Evolutionary conservation across 1,284 basidiomycete genomes (phyloP), one percentile per base, ranked within the genome.

Genomic region (Irpex sp.): DNA sequence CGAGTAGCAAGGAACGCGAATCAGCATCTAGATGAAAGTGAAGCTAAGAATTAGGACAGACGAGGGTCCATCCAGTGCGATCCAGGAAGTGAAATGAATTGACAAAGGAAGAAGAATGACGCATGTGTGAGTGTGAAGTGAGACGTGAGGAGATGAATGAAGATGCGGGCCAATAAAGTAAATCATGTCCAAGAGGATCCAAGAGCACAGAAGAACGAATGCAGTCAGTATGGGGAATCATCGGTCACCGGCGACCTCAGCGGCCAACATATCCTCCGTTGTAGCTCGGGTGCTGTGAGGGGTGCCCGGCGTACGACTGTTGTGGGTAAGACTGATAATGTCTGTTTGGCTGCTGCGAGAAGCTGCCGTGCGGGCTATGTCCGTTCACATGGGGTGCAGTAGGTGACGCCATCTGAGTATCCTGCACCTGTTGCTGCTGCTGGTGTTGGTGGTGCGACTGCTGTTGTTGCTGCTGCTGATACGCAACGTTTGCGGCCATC

Each of bases 251-350:
- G 11, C 31, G 31, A 15, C 31, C 15, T 61, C 61, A 63, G 47
- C 62, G 60, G 33, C 57, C 58, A 13, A 58, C 58, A 50, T 60
- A 57, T 13, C 55, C 57, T n/a, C 51, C 33, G 6, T 33, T 33
- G 55, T 64, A 64, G 11, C 51, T 53, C 11, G 53, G 17, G 17
- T 36, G 37, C 36, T 62, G 64, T 13, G 58, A 33, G 5, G 35
- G 11, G 39, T 64, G 63, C 39, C 26, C 19, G 46, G 36, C 43
- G 50, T 66, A 66, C 53, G 60, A 56, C 53, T 57, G 57, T 43
- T 57, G 46, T 36, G 65, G 61, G 59, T 66, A 66, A 26, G 60
- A 57, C 47, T 66, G 65, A 37, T 66, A 64, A 19, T 60, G 62
- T 53, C 43, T 31, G 7, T 19, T 17, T 19, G 51, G 11, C 5